Evolutionary conservation across 257 asterid species (phyloP), one percentile per base, ranked within the genome.

Genomic region (Thymus quinquecostatus): DNA sequence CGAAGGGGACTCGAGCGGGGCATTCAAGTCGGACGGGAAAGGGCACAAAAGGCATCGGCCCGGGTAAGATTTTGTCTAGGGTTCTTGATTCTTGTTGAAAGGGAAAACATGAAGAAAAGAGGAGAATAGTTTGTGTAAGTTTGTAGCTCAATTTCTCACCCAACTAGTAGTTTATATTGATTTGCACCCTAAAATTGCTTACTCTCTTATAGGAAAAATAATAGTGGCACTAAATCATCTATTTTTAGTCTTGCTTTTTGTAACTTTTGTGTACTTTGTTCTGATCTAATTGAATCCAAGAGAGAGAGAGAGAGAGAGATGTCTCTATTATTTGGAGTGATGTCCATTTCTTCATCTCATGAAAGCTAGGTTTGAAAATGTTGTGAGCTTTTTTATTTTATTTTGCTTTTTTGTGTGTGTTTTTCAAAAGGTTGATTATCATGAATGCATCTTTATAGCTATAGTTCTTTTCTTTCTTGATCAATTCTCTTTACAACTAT

Each of bases 1-100:
- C 0, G 97, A 90, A 71, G 96, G 96, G 10, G 96, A 88, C 56
- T 88, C 96, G 0, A 83, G 80, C 28, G 95, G 97, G 38, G 87
- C 83, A 67, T 54, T 83, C 54, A 82, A 56, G 55, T 82, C 92
- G 1, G 86, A 86, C 53, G 90, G 84, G 34, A 87, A 81, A 72
- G 74, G 60, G 2, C 83, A 83, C 68, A 93, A 93, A 86, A 86
- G 98, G 89, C 80, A 63, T 50, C 83, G 96, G 83, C 92, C 93
- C 36, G 80, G 69, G 54, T 86, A 62, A 73, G 34, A 1, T 60
- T 11, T 68, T 21, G 21, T 38, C 47, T 49, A 45, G 53, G 10
- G 34, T 75, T 80, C 69, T 71, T 60, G 49, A 66, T 79, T 80
- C 72, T 70, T 66, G 29, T 54, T 28, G 32, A 72, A 56, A 77